Conservation (phyloP, 768 basidiomycete genomes). For the Cyclocybe cylindracea region DNA sequence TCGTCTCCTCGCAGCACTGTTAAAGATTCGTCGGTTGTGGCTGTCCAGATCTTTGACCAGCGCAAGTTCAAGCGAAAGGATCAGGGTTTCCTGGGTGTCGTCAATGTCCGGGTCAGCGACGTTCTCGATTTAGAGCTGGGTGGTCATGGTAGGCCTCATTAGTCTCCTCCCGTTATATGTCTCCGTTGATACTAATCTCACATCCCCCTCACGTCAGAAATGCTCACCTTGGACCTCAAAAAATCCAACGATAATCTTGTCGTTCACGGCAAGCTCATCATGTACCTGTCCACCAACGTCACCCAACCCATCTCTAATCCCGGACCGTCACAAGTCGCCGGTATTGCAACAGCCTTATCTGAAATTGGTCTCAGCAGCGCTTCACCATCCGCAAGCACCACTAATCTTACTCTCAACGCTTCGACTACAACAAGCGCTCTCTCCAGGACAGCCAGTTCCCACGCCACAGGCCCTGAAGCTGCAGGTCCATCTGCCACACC, state of each 20-base stretch:
- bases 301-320: slow-evolving; percentile 83
- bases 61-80: slow-evolving; percentile 98
- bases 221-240: slow-evolving; percentile 95
- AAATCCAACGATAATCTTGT: slow-evolving; percentile 99
- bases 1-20: slow-evolving; percentile 61
- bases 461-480: slow-evolving; percentile 53
- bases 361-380: slow-evolving; percentile 57
- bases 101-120: slow-evolving; percentile 91
- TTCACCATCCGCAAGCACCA: slow-evolving; percentile 61
- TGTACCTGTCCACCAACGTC: slow-evolving; percentile 93
- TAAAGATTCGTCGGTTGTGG: slow-evolving; percentile 96
- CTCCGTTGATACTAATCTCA: slow-evolving; percentile 8
- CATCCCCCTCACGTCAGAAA: slow-evolving; percentile 56
- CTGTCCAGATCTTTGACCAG: slow-evolving; percentile 99
- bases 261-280: slow-evolving; percentile 96
- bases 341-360: slow-evolving; percentile 57
- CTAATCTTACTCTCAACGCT: slow-evolving; percentile 45
- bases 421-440: slow-evolving; percentile 42
- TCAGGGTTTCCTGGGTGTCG: slow-evolving; percentile 97
- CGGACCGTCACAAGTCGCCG: slow-evolving; percentile 71
- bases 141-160: slow-evolving; percentile 76
- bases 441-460: slow-evolving; percentile 69
- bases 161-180: neutral
- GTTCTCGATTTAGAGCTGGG: slow-evolving; percentile 90
- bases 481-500: slow-evolving; percentile 41